phyloP scores from a whole-genome alignment of 2,329 filamentous ascomycete species.

The Beauveria medogensis region DNA sequence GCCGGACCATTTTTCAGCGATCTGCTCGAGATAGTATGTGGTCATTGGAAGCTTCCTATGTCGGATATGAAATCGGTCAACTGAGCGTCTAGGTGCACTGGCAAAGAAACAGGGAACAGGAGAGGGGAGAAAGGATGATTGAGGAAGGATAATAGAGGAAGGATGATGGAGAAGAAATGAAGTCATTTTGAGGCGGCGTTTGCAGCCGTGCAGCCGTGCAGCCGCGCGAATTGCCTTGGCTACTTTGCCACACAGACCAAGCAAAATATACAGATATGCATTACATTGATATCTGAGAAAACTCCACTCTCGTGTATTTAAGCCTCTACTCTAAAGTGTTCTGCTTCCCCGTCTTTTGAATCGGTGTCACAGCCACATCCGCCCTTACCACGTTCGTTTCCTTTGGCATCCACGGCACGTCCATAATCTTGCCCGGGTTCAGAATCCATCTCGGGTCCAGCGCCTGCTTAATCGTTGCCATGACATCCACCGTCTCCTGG shows the following conservation, averaged over 20 bases:
- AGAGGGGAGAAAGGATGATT: neutral
- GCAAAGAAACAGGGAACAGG: neutral
- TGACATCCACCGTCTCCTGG: constrained; percentile 69
- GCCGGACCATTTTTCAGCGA: constrained; percentile 5
- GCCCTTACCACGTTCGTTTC: constrained; percentile 14
- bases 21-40: neutral
- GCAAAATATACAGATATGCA: too few species aligned
- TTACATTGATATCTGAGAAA: too few species aligned
- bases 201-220: neutral
- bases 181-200: neutral
- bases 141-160: neutral
- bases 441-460: constrained; percentile 82
- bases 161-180: neutral
- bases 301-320: too few species aligned
- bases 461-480: constrained; percentile 75
- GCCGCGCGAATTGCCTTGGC: neutral
- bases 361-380: constrained; percentile 18
- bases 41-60: neutral
- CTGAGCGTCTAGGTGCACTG: neutral
- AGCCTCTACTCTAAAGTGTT: neutral
- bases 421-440: constrained; percentile 90
- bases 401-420: constrained; percentile 40
- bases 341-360: constrained; percentile 7
- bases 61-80: neutral
- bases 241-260: neutral